Evolutionary conservation across 1,139 yeast species (phyloP), one percentile per base, ranked within the genome.

Genomic region (Magnusiomyces sp.): DNA sequence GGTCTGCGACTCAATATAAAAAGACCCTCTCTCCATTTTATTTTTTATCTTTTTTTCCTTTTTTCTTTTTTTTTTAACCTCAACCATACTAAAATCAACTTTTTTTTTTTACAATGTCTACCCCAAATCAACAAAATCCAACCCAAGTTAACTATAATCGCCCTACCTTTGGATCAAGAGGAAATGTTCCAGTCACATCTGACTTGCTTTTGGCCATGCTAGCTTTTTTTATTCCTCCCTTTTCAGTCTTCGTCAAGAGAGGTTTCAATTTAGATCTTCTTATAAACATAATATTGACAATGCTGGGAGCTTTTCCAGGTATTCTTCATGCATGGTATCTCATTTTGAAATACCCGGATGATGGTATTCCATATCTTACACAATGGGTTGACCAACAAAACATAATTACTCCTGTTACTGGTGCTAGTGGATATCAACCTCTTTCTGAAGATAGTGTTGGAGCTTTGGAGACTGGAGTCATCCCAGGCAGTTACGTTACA

Each of bases 251-350:
- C 76, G 73, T 82, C 53, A 78, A 84, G 60, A 69, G 80, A 51
- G 89, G 89, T 1, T 50, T 80, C 34, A 74, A 85, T 2, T 68
- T 72, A 39, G 88, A 82, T 61, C 72, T 82, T 10, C 62, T 80
- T 14, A 77, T 83, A 53, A 82, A 81, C 61, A 70, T 82, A 40
- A 64, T 76, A 42, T 71, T 82, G 40, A 77, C 81, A 45, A 55
- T 79, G 23, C 65, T 82, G 34, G 89, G 88, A 1, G 81, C 78
- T 59, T 65, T 89, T 54, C 96, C 96, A 0, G 95, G 95, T 4
- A 61, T 69, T 17, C 55, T 69, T 45, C 74, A 71, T 53, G 66
- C 74, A 1, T 67, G 72, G 71, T 71, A 70, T 57, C 66, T 71
- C 53, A 64, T 71, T 41, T 61, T 71, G 47, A 66, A 66, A 57